Base-by-base conservation (phyloP, 1,139 yeast species). In the Lodderomyces parapsilosis region DNA sequence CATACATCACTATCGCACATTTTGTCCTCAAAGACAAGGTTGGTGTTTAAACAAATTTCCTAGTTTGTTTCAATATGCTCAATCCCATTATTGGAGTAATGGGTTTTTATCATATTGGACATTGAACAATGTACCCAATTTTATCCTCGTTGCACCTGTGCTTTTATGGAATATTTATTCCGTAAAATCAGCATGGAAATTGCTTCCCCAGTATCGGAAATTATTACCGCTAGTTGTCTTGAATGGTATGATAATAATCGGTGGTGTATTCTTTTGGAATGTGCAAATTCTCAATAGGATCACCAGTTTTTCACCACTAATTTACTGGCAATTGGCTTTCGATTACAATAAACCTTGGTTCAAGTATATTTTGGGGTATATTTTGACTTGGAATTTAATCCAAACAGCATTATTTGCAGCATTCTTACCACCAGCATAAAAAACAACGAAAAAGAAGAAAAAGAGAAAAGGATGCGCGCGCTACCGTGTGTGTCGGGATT, bases 71-170 rank as follows among this genome's bases (percentile, higher is more conserved):
- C 63, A 78, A n/a, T 88, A 74, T 59, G 87, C 95, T 6, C 99
- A 93, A 62, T 48, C 65, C 2, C 74, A 81, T 50, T 91, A 93
- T 61, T 93, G 99, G 99, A 77, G 81, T 52, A 76, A 73, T 38
- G 99, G 99, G 0, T 80, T 91, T 44, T 63, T 93, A 41, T 70
- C 66, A 38, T 93, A 93, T 61, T 93, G 96, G 94, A 83, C 94
- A 0, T 51, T 71, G 0, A 81, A 80, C 54, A 91, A 93, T 56
- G 62, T 88, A 11, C 96, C 97, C 9, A 87, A 91, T 59, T 91
- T 93, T 56, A 30, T 83, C n/a, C 71, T 93, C 54, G 94, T 89
- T 0, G 49, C 76, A 0, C 99, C 98, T 1, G 78, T 83, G 10
- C 57, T 86, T 2, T 25, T 65, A 2, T 55, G 83, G 48, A 53